Evolutionary conservation across 75 land plant species (phyloP).

Genomic region (Pinus tabuliformis): DNA sequence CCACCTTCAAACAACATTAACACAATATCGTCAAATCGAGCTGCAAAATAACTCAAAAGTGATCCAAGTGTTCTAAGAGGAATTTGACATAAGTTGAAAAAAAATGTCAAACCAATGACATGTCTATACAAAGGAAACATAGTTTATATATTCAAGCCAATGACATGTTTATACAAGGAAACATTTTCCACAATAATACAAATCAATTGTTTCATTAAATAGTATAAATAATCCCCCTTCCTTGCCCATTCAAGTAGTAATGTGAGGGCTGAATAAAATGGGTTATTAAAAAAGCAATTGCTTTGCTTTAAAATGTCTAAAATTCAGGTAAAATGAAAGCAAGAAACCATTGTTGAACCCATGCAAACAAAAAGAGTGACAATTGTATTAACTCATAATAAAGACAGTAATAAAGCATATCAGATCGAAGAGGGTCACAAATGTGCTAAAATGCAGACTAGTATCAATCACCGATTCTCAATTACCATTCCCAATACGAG

Average conservation of each 20-base stretch:
- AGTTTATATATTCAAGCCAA: no score
- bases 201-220: no score
- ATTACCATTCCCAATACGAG: no score
- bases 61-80: no score
- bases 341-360: neutral
- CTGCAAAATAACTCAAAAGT: no score
- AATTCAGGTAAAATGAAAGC: neutral
- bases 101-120: no score
- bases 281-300: neutral
- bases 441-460: neutral
- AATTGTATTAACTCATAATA: neutral
- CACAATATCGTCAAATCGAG: no score
- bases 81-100: no score
- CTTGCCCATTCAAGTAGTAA: neutral
- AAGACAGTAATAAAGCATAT: neutral
- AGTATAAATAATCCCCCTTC: no score
- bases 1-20: conserved; percentile 89
- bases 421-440: neutral
- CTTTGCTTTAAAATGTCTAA: neutral
- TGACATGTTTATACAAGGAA: no score
- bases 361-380: neutral
- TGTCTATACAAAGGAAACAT: no score
- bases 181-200: no score
- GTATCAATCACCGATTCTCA: neutral
- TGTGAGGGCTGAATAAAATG: neutral